These are phyloP conservation scores for Fusarium mangiferae DNA, from an alignment of 2,329 filamentous ascomycete genomes.

Conservation along the genomic window DNA sequence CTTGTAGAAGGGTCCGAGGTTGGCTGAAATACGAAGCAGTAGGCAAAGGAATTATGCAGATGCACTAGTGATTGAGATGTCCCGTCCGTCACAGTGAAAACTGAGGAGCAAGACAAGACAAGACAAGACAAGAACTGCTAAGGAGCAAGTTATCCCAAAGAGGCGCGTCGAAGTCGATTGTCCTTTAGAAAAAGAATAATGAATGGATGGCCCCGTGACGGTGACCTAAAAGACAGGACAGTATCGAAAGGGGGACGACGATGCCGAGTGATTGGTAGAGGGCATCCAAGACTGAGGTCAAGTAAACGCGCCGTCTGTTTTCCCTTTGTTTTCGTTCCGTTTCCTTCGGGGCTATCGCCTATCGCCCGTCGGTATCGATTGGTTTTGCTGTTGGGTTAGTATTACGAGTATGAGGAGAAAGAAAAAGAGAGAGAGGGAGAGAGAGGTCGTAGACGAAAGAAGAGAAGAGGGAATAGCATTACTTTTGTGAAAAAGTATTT, in stretches of 20 bases:
- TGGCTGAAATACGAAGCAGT: conserved; percentile 16
- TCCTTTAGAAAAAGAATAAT: conserved; percentile 22
- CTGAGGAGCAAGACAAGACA: background rate
- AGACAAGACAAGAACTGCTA: conserved; percentile 6
- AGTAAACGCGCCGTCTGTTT: conserved; percentile 18
- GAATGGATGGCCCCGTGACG: conserved; percentile 34
- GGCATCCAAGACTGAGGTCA: conserved; percentile 20
- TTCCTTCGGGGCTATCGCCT: conserved; percentile 23
- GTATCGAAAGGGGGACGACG: conserved; percentile 31
- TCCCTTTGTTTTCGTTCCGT: conserved; percentile 24
- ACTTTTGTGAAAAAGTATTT: conserved; percentile 8
- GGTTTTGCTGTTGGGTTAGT: conserved; percentile 29
- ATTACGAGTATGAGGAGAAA: conserved; percentile 24
- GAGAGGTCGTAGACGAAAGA: conserved; percentile 9
- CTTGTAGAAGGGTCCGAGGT: conserved; percentile 20
- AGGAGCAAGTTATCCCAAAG: background rate
- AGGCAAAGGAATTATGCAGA: conserved; percentile 22
- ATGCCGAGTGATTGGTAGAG: conserved; percentile 36
- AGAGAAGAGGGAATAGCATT: conserved; percentile 1
- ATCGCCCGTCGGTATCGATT: conserved; percentile 28
- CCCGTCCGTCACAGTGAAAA: conserved; percentile 1
- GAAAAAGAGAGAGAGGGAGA: background rate
- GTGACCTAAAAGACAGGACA: conserved; percentile 22
- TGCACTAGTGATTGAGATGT: conserved; percentile 12
- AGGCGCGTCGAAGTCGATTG: conserved; percentile 8